Conservation (phyloP, 2,329 filamentous ascomycete species). For the Fusarium sp. region DNA sequence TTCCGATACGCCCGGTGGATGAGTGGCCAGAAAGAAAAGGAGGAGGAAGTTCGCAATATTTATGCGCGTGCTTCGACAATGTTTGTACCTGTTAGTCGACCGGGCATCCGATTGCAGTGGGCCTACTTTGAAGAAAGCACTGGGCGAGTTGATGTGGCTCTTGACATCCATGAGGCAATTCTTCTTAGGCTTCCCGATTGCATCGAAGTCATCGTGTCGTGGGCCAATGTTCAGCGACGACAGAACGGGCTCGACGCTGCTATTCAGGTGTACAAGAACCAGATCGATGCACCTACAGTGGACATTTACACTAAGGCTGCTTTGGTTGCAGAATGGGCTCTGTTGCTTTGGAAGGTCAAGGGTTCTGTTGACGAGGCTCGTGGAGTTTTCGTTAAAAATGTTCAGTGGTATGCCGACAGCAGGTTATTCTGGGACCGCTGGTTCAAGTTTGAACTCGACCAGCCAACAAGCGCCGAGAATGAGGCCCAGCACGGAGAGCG, state of each 20-base stretch:
- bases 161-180: slow-evolving; percentile 87
- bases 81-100: slow-evolving; percentile 88
- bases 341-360: slow-evolving; percentile 88
- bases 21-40: slow-evolving; percentile 81
- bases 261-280: slow-evolving; percentile 83
- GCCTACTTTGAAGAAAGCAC: slow-evolving; percentile 94
- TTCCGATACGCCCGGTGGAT: slow-evolving; percentile 97
- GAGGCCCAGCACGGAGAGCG: slow-evolving; percentile 76
- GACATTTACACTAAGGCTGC: slow-evolving; percentile 87
- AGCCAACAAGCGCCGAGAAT: slow-evolving; percentile 75
- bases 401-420: slow-evolving; percentile 87
- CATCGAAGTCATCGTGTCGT: slow-evolving; percentile 87
- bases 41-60: slow-evolving; percentile 91
- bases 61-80: slow-evolving; percentile 88
- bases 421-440: slow-evolving; percentile 91
- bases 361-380: slow-evolving; percentile 85
- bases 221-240: slow-evolving; percentile 87
- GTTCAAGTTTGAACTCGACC: slow-evolving; percentile 88
- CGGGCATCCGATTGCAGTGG: slow-evolving; percentile 88
- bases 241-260: slow-evolving; percentile 87
- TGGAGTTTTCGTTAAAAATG: slow-evolving; percentile 83
- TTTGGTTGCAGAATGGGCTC: slow-evolving; percentile 89
- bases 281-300: slow-evolving; percentile 79
- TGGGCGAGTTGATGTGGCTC: slow-evolving; percentile 80
- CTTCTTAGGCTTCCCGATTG: slow-evolving; percentile 82